Conservation (phyloP, 2,329 filamentous ascomycete genomes). For the Colletotrichum lini region DNA sequence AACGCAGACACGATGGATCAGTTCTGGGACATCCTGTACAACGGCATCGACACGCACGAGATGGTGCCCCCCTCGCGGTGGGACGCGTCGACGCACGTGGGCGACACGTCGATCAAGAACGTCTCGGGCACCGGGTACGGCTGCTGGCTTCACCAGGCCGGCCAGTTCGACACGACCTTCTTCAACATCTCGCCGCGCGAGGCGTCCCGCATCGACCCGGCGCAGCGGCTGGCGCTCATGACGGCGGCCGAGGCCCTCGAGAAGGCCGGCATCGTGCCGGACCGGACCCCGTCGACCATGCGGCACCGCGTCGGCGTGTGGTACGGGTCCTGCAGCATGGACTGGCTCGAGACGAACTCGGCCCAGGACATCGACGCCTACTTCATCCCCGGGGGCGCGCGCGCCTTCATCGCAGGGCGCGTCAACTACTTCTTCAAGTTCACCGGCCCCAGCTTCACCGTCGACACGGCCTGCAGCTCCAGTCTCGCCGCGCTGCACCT, state of each 20-base stretch:
- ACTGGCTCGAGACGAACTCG: constrained; percentile 83
- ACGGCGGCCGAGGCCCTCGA: constrained; percentile 87
- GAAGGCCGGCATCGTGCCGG: constrained; percentile 78
- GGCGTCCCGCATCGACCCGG: constrained; percentile 79
- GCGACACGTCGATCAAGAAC: constrained; percentile 12
- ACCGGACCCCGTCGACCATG: constrained; percentile 76
- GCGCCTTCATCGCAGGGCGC: constrained; percentile 68
- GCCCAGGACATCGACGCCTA: constrained; percentile 74
- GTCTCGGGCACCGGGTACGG: constrained; percentile 47
- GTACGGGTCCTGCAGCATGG: constrained; percentile 82
- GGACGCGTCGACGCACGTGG: constrained; percentile 4
- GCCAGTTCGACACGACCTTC: constrained; percentile 77
- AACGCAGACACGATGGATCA: constrained; percentile 51
- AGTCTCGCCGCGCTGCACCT: constrained; percentile 80
- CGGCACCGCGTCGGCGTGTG: constrained; percentile 74
- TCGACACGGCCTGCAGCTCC: constrained; percentile 86
- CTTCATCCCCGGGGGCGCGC: constrained; percentile 65
- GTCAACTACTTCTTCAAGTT: constrained; percentile 88
- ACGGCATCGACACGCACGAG: constrained; percentile 46
- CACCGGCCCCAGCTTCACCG: constrained; percentile 77
- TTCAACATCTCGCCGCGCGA: constrained; percentile 82
- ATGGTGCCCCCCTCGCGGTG: constrained; percentile 37
- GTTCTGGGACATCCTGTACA: constrained; percentile 51
- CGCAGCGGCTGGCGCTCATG: constrained; percentile 79
- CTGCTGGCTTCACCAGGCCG: constrained; percentile 72